Evolutionary conservation across 768 basidiomycete species (phyloP).

Genomic region (Mycena sanguinolenta): DNA sequence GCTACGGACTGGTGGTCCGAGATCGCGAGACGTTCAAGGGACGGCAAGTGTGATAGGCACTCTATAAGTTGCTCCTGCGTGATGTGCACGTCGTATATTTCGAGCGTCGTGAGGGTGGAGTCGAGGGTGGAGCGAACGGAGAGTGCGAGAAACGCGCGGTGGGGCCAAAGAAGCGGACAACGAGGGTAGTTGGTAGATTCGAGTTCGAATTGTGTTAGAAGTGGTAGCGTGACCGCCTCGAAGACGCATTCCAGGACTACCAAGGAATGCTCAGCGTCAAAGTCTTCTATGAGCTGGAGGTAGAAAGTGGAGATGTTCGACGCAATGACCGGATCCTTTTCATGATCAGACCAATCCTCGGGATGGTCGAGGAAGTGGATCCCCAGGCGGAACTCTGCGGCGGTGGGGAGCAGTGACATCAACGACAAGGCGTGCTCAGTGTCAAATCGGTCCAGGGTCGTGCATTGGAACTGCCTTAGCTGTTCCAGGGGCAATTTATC

Average conservation of each 20-base stretch:
- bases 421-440: background rate
- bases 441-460: background rate
- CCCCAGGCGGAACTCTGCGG: background rate
- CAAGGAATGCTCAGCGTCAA: background rate
- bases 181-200: background rate
- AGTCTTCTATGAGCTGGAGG: background rate
- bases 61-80: slow-evolving; percentile 3
- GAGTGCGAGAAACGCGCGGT: slow-evolving; percentile 6
- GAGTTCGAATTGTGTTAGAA: background rate
- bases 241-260: background rate
- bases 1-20: slow-evolving; percentile 2
- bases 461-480: background rate
- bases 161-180: background rate
- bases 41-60: background rate
- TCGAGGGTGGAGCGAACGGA: slow-evolving; percentile 8
- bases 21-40: slow-evolving; percentile 15
- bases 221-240: background rate
- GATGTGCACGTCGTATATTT: background rate
- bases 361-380: no score
- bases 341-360: no score
- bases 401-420: background rate
- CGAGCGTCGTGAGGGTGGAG: background rate
- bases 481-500: background rate
- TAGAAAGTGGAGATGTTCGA: background rate
- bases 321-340: background rate